Percentiles rank a stretch among this genome's conserved stretches.
phyloP scores from a whole-genome alignment of 352 stramenopile genomes.

The Globisporangium alternatum region DNA sequence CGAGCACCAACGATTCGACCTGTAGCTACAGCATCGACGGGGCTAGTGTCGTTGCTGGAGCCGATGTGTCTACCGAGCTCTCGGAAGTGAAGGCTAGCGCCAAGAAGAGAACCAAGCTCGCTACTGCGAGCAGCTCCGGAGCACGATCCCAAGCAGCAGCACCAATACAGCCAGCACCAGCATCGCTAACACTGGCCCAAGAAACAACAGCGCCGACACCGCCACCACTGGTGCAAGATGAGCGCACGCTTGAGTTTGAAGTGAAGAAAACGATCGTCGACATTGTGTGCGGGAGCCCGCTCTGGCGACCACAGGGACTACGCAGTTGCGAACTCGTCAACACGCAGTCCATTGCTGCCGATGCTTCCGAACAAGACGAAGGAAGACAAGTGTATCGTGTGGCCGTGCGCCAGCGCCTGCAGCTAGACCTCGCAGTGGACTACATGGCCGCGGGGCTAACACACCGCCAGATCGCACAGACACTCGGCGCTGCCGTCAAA shows the following conservation, averaged over 20 bases:
- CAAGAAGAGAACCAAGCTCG: constrained; percentile 4
- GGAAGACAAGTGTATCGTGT: constrained; percentile 20
- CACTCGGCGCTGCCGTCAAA: constrained; percentile 19
- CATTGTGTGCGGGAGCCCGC: neutral
- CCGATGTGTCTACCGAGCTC: neutral
- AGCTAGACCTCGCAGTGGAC: constrained; percentile 27
- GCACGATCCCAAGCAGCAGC: neutral
- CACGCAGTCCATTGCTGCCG: neutral
- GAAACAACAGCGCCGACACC: neutral
- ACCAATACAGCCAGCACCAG: neutral
- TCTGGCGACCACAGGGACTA: constrained; percentile 11
- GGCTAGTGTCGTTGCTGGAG: too few relatives aligned
- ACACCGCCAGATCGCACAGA: constrained; percentile 16
- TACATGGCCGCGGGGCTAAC: constrained; percentile 22
- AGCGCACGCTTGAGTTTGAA: constrained; percentile 5
- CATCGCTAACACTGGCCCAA: neutral
- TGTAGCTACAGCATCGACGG: neutral
- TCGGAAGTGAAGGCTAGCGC: neutral
- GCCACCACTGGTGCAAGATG: neutral
- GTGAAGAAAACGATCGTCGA: constrained; percentile 17
- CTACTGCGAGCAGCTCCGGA: neutral
- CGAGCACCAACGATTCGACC: neutral
- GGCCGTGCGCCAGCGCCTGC: constrained; percentile 15
- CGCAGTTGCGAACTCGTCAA: constrained; percentile 8
- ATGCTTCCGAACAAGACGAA: neutral